Evolutionary conservation across 2,329 filamentous ascomycete genomes (phyloP), one percentile per base, ranked within the genome.

Genomic region (Ophiostoma sp.): DNA sequence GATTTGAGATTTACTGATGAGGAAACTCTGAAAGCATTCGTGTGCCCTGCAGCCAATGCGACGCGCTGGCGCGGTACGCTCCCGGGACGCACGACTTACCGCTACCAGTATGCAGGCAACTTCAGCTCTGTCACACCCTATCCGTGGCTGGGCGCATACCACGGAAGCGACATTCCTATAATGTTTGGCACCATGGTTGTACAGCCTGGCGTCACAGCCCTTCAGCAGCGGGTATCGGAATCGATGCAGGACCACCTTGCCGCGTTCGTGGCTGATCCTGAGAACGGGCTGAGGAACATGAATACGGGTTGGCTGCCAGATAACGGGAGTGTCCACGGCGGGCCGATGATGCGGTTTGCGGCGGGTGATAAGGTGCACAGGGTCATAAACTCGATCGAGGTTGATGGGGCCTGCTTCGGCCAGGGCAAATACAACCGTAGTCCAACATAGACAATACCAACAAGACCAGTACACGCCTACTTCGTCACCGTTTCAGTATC

Each of bases 151-250:
- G 80, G 81, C 4, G 80, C 81, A 0, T 85, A 83, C 70, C 82
- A 84, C 65, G 83, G 80, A 0, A 77, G 77, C 0, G 81, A 83
- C 44, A 66, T 83, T 66, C 78, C 81, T 68, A 82, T 83, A 78
- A 74, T 82, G 16, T 82, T 82, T 69, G 80, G 80, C 9, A 55
- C 49, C n/a, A n/a, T 55, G 4, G n/a, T 18, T 14, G 49, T n/a
- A 5, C n/a, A 6, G 1, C n/a, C 49, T 5, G 5, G 27, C 6
- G 49, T 55, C n/a, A 55, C 49, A 9, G n/a, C 49, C 9, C 27
- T 55, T 27, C 49, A 55, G 49, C 5, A 27, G n/a, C 8, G n/a
- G 9, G 27, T 55, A 3, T 11, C 11, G 7, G n/a, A 55, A 4
- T 55, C 49, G 49, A 55, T 55, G 49, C 49, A 55, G 11, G 49